A percentile compares a stretch with the other conserved stretches of the same genome.
Evolutionary conservation across 805 yeast species (phyloP).

Genomic region (Candida sithepensis): DNA sequence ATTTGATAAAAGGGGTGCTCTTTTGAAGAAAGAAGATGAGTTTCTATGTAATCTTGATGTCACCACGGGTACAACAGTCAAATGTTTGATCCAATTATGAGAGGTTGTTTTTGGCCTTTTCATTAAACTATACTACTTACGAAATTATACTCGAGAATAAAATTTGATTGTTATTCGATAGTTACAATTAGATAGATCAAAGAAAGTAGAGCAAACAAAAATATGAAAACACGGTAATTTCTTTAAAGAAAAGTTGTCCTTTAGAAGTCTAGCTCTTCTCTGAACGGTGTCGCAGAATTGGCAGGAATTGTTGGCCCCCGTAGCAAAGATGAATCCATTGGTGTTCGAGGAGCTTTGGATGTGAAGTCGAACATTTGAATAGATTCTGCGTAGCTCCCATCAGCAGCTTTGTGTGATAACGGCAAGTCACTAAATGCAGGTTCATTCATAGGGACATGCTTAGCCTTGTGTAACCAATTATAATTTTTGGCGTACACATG

Average conservation of each 20-base stretch:
- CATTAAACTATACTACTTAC: background rate
- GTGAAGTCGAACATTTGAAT: background rate
- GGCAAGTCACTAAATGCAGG: background rate
- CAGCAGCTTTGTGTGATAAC: background rate
- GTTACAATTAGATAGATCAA: background rate
- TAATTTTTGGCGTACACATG: constrained; percentile 10
- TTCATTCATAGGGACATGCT: background rate
- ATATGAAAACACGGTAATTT: background rate
- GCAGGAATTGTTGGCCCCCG: background rate
- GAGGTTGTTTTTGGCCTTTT: background rate
- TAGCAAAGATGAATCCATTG: background rate
- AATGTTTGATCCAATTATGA: constrained; percentile 28
- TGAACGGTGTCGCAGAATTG: background rate
- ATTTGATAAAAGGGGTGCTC: constrained; percentile 30
- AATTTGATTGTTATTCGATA: no score
- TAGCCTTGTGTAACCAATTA: constrained; percentile 1
- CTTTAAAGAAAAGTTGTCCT: background rate
- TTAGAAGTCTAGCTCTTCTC: background rate
- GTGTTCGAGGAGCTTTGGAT: background rate
- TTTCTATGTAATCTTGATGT: constrained; percentile 50
- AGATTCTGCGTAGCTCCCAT: background rate
- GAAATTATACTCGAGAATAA: background rate
- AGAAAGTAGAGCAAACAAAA: background rate
- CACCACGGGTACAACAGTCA: constrained; percentile 47
- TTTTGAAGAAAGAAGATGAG: constrained; percentile 37